These are phyloP conservation scores for Cryptococcus amylolentus DNA, from an alignment of 1,284 basidiomycete genomes.

Conservation along the genomic window DNA sequence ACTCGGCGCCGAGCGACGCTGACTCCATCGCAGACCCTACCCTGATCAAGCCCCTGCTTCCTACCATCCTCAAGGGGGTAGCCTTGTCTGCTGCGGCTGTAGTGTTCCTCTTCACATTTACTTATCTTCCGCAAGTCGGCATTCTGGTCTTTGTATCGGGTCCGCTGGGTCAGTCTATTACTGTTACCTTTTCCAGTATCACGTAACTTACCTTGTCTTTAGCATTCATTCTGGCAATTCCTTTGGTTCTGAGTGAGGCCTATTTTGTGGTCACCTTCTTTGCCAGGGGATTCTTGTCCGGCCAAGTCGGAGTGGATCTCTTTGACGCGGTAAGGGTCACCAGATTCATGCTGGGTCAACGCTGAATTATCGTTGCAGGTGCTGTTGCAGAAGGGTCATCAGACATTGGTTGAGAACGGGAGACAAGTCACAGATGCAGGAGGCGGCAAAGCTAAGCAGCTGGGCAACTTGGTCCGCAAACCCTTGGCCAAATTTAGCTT, in stretches of 20 bases:
- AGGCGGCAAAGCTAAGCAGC: constrained; percentile 30
- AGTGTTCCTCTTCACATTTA: constrained; percentile 58
- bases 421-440: constrained; percentile 35
- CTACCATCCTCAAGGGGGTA: constrained; percentile 43
- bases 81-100: constrained; percentile 50
- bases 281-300: constrained; percentile 54
- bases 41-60: constrained; percentile 47
- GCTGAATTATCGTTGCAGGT: constrained; percentile 24
- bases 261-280: constrained; percentile 54
- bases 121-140: constrained; percentile 66
- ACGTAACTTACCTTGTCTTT: neutral
- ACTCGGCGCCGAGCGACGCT: constrained; percentile 1
- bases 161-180: constrained; percentile 51
- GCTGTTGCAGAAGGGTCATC: constrained; percentile 48
- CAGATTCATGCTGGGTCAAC: neutral
- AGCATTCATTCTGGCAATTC: constrained; percentile 51
- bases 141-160: constrained; percentile 63
- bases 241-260: constrained; percentile 51
- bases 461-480: constrained; percentile 47
- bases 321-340: constrained; percentile 42
- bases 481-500: constrained; percentile 44
- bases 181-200: neutral
- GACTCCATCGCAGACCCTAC: constrained; percentile 41
- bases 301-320: constrained; percentile 53
- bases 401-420: constrained; percentile 47